These are phyloP conservation scores for Trypanosoma avium DNA, from an alignment of 208 protist species.

Conservation along the genomic window DNA sequence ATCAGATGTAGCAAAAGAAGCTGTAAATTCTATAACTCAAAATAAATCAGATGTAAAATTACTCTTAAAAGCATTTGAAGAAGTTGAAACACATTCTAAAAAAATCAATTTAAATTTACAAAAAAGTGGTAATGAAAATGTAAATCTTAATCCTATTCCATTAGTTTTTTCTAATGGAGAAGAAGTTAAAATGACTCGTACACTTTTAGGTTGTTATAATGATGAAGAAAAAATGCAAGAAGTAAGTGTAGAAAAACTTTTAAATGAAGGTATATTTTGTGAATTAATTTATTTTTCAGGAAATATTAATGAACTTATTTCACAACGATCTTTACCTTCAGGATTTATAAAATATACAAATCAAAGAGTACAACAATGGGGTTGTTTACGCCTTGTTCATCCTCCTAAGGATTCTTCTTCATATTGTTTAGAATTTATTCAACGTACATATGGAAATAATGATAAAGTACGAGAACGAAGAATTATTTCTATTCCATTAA, in stretches of 20 bases:
- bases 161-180: constrained; percentile 19
- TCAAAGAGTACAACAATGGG: constrained; percentile 23
- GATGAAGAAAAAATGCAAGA: constrained; percentile 69
- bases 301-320: constrained; percentile 23
- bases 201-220: constrained; percentile 53
- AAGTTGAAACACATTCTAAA: not conserved
- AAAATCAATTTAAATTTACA: no score
- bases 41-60: not conserved
- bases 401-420: constrained; percentile 29
- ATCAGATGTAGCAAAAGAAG: not conserved
- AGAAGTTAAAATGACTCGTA: constrained; percentile 8
- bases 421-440: constrained; percentile 72
- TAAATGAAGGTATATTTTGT: constrained; percentile 72
- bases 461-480: constrained; percentile 45
- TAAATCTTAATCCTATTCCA: constrained; percentile 16
- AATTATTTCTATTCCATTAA: constrained; percentile 73
- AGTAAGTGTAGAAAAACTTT: constrained; percentile 46
- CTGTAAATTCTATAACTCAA: not conserved
- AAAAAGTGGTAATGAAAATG: not conserved
- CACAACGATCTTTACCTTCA: not conserved
- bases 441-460: constrained; percentile 45
- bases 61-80: constrained; percentile 3
- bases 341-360: not conserved
- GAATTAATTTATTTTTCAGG: constrained; percentile 57
- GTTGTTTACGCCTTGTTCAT: constrained; percentile 44